Conservation (phyloP, 192 early-diverging fungal genomes). For the Spizellomyces punctatus region DNA sequence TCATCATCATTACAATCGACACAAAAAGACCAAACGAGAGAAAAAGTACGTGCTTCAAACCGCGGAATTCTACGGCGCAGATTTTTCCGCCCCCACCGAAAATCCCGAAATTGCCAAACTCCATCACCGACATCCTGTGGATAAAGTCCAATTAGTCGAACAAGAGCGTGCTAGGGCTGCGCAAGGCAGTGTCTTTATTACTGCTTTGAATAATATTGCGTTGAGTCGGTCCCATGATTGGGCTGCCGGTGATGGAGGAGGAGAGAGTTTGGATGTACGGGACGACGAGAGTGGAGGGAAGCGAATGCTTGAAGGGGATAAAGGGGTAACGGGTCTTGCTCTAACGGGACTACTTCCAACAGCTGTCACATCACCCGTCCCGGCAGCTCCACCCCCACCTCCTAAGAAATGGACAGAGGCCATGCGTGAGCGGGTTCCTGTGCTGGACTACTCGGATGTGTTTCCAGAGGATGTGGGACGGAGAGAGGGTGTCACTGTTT, state of each 20-base stretch:
- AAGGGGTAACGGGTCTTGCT: too few species aligned
- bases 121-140: conserved; percentile 1
- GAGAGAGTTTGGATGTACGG: not conserved
- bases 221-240: not conserved
- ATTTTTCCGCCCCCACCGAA: conserved; percentile 35
- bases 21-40: conserved; percentile 20
- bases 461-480: conserved; percentile 34
- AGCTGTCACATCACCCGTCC: not conserved
- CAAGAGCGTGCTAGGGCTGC: conserved; percentile 13
- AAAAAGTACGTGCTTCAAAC: conserved; percentile 32
- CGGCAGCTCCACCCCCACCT: not conserved
- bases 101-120: conserved; percentile 17
- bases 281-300: not conserved
- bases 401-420: conserved; percentile 12
- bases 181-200: conserved; percentile 45
- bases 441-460: conserved; percentile 44
- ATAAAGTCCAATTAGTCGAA: conserved; percentile 15
- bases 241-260: not conserved
- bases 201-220: conserved; percentile 32
- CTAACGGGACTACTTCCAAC: not conserved
- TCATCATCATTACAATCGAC: not conserved
- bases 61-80: conserved; percentile 45
- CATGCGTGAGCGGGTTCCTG: conserved; percentile 22
- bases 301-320: not conserved
- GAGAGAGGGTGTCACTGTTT: conserved; percentile 35